phyloP scores from a whole-genome alignment of 495 filamentous ascomycete genomes.

The Annulohypoxylon nitens region DNA sequence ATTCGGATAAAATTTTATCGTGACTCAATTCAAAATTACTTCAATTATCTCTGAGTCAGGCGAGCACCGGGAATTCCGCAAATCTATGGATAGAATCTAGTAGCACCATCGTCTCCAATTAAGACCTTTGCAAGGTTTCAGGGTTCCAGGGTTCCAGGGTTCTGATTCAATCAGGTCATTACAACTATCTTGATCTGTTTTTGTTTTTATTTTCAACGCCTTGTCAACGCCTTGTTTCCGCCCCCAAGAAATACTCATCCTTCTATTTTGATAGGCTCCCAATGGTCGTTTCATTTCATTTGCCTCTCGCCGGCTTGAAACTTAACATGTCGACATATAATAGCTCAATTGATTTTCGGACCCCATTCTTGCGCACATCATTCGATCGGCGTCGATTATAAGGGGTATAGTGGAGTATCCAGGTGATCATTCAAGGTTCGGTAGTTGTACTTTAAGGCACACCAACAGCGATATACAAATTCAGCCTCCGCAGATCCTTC shows the following conservation, averaged over 20 bases:
- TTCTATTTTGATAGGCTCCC: neutral
- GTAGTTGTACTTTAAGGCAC: slow-evolving; percentile 14
- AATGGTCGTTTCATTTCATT: slow-evolving; percentile 35
- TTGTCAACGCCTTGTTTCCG: neutral
- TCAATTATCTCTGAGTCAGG: slow-evolving; percentile 26
- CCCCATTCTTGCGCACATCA: slow-evolving; percentile 25
- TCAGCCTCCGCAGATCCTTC: slow-evolving; percentile 30
- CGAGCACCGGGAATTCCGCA: slow-evolving; percentile 27
- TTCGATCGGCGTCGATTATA: slow-evolving; percentile 5
- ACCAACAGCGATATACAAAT: slow-evolving; percentile 23
- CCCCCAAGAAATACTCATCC: slow-evolving; percentile 23
- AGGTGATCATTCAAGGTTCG: slow-evolving; percentile 17
- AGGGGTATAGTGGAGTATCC: slow-evolving; percentile 15
- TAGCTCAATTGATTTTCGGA: slow-evolving; percentile 17
- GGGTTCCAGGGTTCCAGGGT: neutral
- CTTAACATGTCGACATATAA: slow-evolving; percentile 18
- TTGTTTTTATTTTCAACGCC: neutral
- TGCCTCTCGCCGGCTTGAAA: slow-evolving; percentile 27
- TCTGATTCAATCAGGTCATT: slow-evolving; percentile 8
- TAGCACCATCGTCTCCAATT: slow-evolving; percentile 23
- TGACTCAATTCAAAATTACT: slow-evolving; percentile 29
- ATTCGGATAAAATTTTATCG: slow-evolving; percentile 8
- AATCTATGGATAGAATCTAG: slow-evolving; percentile 15
- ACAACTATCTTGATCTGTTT: neutral
- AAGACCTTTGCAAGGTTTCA: neutral